Evolutionary conservation across 2,329 filamentous ascomycete genomes (phyloP), one percentile per base, ranked within the genome.

Genomic region (Fusarium foetens): DNA sequence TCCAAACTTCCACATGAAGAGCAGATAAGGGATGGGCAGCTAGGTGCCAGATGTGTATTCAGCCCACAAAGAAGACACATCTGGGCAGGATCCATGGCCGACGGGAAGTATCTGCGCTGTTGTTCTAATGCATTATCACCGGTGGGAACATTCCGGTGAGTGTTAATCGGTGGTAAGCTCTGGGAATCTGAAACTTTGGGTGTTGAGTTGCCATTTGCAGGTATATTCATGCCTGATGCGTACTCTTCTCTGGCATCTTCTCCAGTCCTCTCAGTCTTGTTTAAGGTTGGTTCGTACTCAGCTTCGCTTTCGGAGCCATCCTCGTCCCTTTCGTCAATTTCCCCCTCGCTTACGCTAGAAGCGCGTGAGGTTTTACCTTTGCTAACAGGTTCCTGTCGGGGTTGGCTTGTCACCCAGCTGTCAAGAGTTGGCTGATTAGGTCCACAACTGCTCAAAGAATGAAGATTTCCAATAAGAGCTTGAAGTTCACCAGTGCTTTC

Each of bases 61-160:
- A 81, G 79, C 9, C 85, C 86, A 70, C 89, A 91, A 39, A 83
- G 80, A 58, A 89, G 78, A 74, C 89, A 91, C 75, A 85, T 84
- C 7, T 78, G 75, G 31, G 81, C 80, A 29, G 83, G 78, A 31
- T 84, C 80, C 21, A 79, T 74, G 35, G 86, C 81, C 3, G 84
- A 84, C 6, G 87, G 87, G 66, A 90, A 91, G 73, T 89, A 89
- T 70, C 76, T 82, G 27, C 71, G 80, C 66, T 86, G 84, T 62
- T 85, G 80, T 25, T 76, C 77, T 25, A 81, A 63, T 57, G 83
- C 83, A 31, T 82, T 78, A 14, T 78, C 75, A 10, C 77, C 77
- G 8, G 68, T 68, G 17, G 79, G 79, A 19, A 79, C 66, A 39
- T 64, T 59, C 59, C 77, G 68, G 55, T 65, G 43, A 38, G 76